Conservation (phyloP, 2,329 filamentous ascomycete genomes). For the Dothidotthia symphoricarpi region DNA sequence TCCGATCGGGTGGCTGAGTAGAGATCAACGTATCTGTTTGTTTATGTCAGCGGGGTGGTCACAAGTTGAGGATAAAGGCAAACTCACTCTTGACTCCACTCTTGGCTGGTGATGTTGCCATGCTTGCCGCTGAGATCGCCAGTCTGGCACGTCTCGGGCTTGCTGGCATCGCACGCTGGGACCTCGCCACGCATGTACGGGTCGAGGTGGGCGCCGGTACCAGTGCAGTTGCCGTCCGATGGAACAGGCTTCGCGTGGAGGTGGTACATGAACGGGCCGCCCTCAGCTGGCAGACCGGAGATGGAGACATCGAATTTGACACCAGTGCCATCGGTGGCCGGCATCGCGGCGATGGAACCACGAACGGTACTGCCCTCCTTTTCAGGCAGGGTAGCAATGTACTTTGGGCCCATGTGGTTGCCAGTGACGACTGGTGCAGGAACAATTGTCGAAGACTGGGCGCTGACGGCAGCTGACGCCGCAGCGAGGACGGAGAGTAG, state of each 20-base stretch:
- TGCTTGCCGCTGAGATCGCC: conserved; percentile 50
- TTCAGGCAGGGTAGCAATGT: conserved; percentile 40
- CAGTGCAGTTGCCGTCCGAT: conserved; percentile 46
- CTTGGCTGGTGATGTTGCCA: conserved; percentile 38
- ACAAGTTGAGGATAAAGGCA: conserved; percentile 35
- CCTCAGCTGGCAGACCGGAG: conserved; percentile 41
- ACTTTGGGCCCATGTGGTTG: conserved; percentile 44
- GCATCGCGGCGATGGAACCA: conserved; percentile 37
- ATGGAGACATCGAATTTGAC: conserved; percentile 44
- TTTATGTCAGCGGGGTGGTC: conserved; percentile 2
- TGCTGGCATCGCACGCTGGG: conserved; percentile 38
- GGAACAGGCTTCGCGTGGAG: conserved; percentile 46
- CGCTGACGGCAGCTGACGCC: conserved; percentile 26
- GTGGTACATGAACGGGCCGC: conserved; percentile 50
- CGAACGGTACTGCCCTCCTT: conserved; percentile 33
- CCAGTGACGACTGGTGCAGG: conserved; percentile 35
- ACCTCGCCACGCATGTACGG: conserved; percentile 45
- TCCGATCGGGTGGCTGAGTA: conserved; percentile 49
- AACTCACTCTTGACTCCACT: conserved; percentile 44
- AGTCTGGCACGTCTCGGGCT: conserved; percentile 44
- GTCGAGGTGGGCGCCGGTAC: conserved; percentile 44
- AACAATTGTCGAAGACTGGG: conserved; percentile 26
- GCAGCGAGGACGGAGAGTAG: conserved; percentile 31
- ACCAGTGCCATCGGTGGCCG: conserved; percentile 39
- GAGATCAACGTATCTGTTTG: conserved; percentile 47